phyloP scores from a whole-genome alignment of 306 rosid genomes.

The Oxytropis ochrocephala region DNA sequence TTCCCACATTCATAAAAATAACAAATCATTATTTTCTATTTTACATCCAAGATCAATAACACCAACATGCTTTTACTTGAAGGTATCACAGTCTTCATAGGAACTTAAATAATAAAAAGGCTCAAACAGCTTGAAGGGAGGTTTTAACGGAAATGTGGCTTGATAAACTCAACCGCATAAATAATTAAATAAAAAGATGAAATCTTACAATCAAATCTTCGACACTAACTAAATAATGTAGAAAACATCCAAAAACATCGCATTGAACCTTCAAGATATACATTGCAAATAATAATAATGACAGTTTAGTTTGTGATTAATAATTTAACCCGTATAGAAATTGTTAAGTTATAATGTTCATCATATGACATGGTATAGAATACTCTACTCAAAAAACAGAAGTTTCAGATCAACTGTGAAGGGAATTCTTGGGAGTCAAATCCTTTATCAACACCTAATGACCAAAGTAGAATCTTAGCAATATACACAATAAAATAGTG shows the following conservation, averaged over 20 bases:
- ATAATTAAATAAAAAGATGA: background rate
- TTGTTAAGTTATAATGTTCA: background rate
- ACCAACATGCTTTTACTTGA: background rate
- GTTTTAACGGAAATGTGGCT: background rate
- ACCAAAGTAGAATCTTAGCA: background rate
- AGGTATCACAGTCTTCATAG: background rate
- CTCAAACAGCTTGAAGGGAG: background rate
- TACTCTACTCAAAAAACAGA: constrained; percentile 1
- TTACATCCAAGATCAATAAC: background rate
- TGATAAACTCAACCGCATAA: background rate
- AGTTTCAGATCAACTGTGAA: constrained; percentile 8
- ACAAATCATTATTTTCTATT: background rate
- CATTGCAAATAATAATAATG: background rate
- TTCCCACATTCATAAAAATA: background rate
- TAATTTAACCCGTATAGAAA: background rate
- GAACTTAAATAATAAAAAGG: background rate
- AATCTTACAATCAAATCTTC: constrained; percentile 2
- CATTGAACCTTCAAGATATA: background rate
- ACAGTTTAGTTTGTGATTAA: background rate
- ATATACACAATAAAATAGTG: background rate
- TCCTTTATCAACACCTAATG: background rate
- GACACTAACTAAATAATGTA: background rate
- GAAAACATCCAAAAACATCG: background rate
- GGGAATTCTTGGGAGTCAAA: background rate
- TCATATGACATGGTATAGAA: background rate